Evolutionary conservation across 164 flowering plant genomes (phyloP), one percentile per base, ranked within the genome.

Genomic region (Vitis rupestris): DNA sequence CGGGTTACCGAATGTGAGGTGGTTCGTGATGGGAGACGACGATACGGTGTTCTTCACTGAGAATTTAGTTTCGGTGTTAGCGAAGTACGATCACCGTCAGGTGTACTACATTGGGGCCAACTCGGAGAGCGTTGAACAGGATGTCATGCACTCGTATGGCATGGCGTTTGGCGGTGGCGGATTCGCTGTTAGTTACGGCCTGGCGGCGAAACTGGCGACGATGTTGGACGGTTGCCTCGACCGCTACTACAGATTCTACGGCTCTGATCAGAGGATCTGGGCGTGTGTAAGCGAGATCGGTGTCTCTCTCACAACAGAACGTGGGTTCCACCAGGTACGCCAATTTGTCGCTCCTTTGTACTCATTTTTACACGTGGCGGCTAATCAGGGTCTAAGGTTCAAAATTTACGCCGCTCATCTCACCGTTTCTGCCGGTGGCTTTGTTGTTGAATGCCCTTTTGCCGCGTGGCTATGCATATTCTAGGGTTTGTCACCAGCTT

Each of bases 91-190:
- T 74, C 92, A 92, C 75, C 53, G 75, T 47, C 76, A 75, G 78
- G 83, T 86, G 91, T 82, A 79, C 55, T 94, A 92, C 63, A 75
- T 94, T 14, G 98, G 98, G 0, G 90, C 87, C 14, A 74, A 74
- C 61, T 89, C 95, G 27, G 98, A 94, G 83, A 92, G 97, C 63
- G 92, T 90, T 44, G 95, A 89, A 79, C 97, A 90, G 61, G 81
- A 88, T 65, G 75, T 80, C 72, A 70, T 83, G 78, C 95, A 88
- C 64, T 71, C 90, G 60, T 92, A 85, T 61, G 83, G 62, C 1
- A 92, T 90, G 94, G 98, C 91, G 16, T 94, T 80, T 58, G 97
- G 98, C 7, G 98, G 98, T 3, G 98, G 95, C 3, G 98, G 98
- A 3, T 87, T 92, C 64, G 98, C 97, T 0, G 63, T 94, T 15